Base-by-base conservation (phyloP, 306 rosid genomes). In the Hippophae tibetana region DNA sequence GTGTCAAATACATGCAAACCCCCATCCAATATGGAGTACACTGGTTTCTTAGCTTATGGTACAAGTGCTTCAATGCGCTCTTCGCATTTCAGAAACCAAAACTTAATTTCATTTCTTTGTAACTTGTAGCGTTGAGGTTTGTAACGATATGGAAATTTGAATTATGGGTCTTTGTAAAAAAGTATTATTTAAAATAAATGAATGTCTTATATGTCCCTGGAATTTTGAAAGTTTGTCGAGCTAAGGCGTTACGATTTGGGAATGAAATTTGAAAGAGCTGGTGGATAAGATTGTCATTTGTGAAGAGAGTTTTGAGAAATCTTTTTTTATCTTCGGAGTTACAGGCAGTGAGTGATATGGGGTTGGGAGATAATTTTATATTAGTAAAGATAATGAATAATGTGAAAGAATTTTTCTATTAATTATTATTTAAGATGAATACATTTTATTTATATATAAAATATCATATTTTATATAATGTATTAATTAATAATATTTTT, bases 271-370 rank as follows among this genome's bases (percentile, higher is more conserved):
- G 49, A 59, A 70, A 13, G 41, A 44, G 6, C 46, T 18, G 6
- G 10, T 14, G 59, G 81, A 59, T 12, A 54, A 42, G 25, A 60
- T 0, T 7, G 86, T 73, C 57, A 63, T 52, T 73, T 63, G 0
- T 5, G 6, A 26, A 10, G 6, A 26, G 13, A 13, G 13, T 9
- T 46, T 38, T 13, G 62, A 43, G 64, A 57, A 49, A 57, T 41
- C 52, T 13, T 7, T 57, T 0, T 3, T 5, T n/a, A 48, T 66
- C 56, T 14, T 61, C 5, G 8, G 42, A 52, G 68, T 14, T 72
- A 61, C 60, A 60, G 71, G 65, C 79, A 70, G 56, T 12, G 69
- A 70, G 56, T 12, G 69, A 41, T 11, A 56, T 72, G 52, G 85
- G 72, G 43, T 14, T 18, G 23, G 23, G 23, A 18, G 23, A 18